Base-by-base conservation (phyloP, 495 filamentous ascomycete genomes). In the Penicillium riverlandense region DNA sequence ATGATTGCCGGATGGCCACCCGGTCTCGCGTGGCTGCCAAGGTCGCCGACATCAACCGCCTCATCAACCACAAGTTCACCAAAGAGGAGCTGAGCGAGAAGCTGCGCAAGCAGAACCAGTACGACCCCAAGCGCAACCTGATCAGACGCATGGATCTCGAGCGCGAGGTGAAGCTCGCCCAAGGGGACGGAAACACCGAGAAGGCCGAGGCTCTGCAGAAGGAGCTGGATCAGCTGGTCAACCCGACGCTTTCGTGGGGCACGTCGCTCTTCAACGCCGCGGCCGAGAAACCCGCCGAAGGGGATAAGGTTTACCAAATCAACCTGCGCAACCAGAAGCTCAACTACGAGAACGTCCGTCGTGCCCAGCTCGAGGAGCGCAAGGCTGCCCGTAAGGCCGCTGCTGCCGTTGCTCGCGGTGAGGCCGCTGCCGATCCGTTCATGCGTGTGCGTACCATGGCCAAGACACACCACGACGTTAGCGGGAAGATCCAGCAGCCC, bases 301-400 rank as follows among this genome's bases (percentile, higher is more conserved):
- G 88, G 61, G 85, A 94, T 46, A 82, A 83, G 31, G 73, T 96
- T 8, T 82, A 83, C 11, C 70, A 79, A 34, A 58, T 91, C 55
- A 96, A 96, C 63, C 63, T 74, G 3, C 78, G 80, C 51, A 92
- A 92, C 67, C 84, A 89, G 37, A 79, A 79, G 41, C 75, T 79
- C 48, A 95, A 95, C 55, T 73, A 78, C 11, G 85, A 94, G 50
- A 79, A 84, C 14, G 82, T 95, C 7, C 87, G 90, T 40, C 83
- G 85, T 61, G 90, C 90, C 6, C 86, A 95, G 61, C 66, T 92
- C 15, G 79, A 79, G 48, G 91, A 97, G 69, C 74, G 82, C 11
- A 76, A 76, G 35, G 75, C 74, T 9, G 74, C 76, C n/a, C 74
- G 80, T 27, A 72, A 82, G 52, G 75, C 71, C 9, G 61, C 78